phyloP scores from a whole-genome alignment of 2,329 filamentous ascomycete genomes.

The Colletotrichum gloeosporioides region DNA sequence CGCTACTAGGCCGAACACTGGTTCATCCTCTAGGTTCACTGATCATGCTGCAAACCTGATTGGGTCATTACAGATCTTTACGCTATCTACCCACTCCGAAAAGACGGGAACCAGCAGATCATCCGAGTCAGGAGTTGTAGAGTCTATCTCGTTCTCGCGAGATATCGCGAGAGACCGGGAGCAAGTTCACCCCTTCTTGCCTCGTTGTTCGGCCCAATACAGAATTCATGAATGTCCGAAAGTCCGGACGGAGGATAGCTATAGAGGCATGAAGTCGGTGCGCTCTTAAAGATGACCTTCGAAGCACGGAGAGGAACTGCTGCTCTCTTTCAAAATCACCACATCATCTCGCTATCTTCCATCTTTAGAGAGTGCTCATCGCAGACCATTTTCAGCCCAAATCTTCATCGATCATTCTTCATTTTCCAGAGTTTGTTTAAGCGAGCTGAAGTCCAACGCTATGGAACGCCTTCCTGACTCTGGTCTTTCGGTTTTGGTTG shows the following conservation, averaged over 20 bases:
- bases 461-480: background rate
- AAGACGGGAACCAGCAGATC: background rate
- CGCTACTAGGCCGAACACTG: background rate
- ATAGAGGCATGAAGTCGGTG: background rate
- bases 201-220: background rate
- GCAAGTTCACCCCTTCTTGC: accelerated
- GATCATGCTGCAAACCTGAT: background rate
- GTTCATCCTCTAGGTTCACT: background rate
- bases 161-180: background rate
- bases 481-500: background rate
- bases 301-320: background rate
- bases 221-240: background rate
- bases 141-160: background rate
- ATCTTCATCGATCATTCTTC: background rate
- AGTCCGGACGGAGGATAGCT: background rate
- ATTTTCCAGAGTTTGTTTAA: background rate
- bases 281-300: background rate
- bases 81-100: background rate
- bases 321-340: background rate
- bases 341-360: background rate
- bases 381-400: background rate
- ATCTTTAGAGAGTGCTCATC: background rate
- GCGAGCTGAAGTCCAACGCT: background rate
- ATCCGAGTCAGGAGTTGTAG: background rate
- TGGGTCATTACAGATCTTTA: background rate